A percentile compares a stretch with the other conserved stretches of the same genome.
Conservation (phyloP, 495 filamentous ascomycete genomes). For the Hyphodiscus hymeniophilus region DNA sequence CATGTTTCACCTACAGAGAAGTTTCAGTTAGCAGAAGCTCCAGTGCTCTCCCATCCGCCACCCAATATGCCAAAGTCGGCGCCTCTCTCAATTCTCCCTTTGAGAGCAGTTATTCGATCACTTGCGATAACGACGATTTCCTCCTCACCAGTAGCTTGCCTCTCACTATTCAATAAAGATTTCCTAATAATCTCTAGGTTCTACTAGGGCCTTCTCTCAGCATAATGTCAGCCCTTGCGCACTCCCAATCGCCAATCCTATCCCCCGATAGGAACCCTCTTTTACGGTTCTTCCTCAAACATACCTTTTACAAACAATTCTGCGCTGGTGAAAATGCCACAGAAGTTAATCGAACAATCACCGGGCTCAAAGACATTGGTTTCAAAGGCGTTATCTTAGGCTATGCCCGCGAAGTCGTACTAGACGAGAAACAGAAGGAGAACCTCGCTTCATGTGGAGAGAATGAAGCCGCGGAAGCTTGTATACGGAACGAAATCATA, state of each 20-base stretch:
- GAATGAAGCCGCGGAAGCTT: slow-evolving; percentile 30
- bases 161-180: not conserved
- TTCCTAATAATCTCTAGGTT: slow-evolving; percentile 19
- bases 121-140: slow-evolving; percentile 73
- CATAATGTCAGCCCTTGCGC: slow-evolving; percentile 60
- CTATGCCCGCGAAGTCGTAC: slow-evolving; percentile 67
- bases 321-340: slow-evolving; percentile 62
- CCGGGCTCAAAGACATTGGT: slow-evolving; percentile 53
- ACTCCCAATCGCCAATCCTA: slow-evolving; percentile 52
- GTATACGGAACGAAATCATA: slow-evolving; percentile 52
- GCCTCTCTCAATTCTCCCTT: slow-evolving; percentile 64
- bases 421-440: slow-evolving; percentile 41
- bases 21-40: not conserved
- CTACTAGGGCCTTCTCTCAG: slow-evolving; percentile 64
- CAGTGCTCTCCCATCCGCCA: not conserved
- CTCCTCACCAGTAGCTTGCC: slow-evolving; percentile 45
- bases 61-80: slow-evolving; percentile 22
- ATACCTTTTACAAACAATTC: slow-evolving; percentile 80
- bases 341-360: slow-evolving; percentile 54
- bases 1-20: slow-evolving; percentile 9
- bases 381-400: slow-evolving; percentile 71
- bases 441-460: slow-evolving; percentile 27
- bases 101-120: slow-evolving; percentile 67
- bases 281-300: slow-evolving; percentile 52
- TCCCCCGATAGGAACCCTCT: slow-evolving; percentile 50